Evolutionary conservation across 2,329 filamentous ascomycete species (phyloP).

Genomic region (Clarireedia homoeocarpa): DNA sequence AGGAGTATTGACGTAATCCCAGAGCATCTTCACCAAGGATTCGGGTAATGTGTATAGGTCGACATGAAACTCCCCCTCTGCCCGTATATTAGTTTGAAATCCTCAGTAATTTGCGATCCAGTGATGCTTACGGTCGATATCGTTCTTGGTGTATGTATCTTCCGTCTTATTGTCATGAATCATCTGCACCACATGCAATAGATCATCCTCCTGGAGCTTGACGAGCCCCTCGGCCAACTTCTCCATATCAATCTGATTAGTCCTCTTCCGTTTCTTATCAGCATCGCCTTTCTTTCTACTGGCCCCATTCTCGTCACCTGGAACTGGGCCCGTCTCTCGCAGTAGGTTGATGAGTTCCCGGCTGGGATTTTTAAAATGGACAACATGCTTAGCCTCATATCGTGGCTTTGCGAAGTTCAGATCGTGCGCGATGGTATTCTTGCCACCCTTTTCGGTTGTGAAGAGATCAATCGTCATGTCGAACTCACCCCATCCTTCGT

Average conservation of each 20-base stretch:
- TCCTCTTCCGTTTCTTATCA: constrained; percentile 70
- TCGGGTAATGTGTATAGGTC: constrained; percentile 97
- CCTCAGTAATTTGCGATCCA: neutral
- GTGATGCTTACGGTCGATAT: constrained; percentile 70
- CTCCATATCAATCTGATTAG: constrained; percentile 71
- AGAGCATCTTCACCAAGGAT: constrained; percentile 80
- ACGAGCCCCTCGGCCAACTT: constrained; percentile 89
- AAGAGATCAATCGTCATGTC: constrained; percentile 84
- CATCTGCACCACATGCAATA: constrained; percentile 92
- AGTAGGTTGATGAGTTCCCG: constrained; percentile 72
- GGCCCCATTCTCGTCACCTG: constrained; percentile 61
- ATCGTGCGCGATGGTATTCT: constrained; percentile 75
- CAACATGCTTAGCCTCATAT: constrained; percentile 75
- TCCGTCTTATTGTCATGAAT: constrained; percentile 94
- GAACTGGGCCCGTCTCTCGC: constrained; percentile 78
- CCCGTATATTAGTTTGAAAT: constrained; percentile 6
- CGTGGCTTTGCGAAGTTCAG: constrained; percentile 77
- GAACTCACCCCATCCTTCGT: constrained; percentile 98
- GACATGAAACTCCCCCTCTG: constrained; percentile 94
- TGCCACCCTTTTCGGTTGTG: constrained; percentile 76
- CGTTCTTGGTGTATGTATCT: constrained; percentile 95
- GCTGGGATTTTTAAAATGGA: constrained; percentile 90
- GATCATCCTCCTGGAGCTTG: constrained; percentile 84
- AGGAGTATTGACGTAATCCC: constrained; percentile 61
- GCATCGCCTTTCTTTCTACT: constrained; percentile 47